Conservation (phyloP, 208 protist genomes). For the Leishmania braziliensis region DNA sequence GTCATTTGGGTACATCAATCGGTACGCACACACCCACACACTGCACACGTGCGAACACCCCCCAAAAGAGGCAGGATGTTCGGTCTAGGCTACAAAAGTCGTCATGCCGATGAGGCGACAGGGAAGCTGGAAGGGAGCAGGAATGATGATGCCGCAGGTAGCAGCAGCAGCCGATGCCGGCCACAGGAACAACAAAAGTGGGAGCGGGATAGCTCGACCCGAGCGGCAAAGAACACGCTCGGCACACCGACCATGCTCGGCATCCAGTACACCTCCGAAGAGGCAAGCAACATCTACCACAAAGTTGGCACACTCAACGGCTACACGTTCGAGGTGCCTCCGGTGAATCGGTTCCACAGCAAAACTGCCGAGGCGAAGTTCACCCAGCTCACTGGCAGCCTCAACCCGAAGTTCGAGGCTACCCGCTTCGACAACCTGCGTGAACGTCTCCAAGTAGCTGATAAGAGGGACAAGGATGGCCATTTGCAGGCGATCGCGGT, state of each 20-base stretch:
- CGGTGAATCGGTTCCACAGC: conserved; percentile 83
- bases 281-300: conserved; percentile 72
- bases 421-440: conserved; percentile 81
- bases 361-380: conserved; percentile 78
- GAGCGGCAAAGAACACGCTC: conserved; percentile 20
- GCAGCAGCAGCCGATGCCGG: not conserved
- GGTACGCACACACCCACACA: not conserved
- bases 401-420: conserved; percentile 80
- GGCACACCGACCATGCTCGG: conserved; percentile 70
- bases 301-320: conserved; percentile 69
- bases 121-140: not conserved
- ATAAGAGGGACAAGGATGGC: conserved; percentile 73
- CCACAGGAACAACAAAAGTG: conserved; percentile 8
- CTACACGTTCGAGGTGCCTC: conserved; percentile 82
- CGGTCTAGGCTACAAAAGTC: conserved; percentile 19
- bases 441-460: conserved; percentile 66
- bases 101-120: conserved; percentile 6
- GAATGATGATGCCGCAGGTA: not conserved
- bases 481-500: conserved; percentile 83
- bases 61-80: conserved; percentile 10
- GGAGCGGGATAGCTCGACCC: conserved; percentile 4
- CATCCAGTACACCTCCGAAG: conserved; percentile 74
- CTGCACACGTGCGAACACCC: not conserved
- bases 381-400: conserved; percentile 59
- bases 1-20: not conserved